phyloP scores from a whole-genome alignment of 2,329 filamentous ascomycete species.

The Parastagonospora avenae region DNA sequence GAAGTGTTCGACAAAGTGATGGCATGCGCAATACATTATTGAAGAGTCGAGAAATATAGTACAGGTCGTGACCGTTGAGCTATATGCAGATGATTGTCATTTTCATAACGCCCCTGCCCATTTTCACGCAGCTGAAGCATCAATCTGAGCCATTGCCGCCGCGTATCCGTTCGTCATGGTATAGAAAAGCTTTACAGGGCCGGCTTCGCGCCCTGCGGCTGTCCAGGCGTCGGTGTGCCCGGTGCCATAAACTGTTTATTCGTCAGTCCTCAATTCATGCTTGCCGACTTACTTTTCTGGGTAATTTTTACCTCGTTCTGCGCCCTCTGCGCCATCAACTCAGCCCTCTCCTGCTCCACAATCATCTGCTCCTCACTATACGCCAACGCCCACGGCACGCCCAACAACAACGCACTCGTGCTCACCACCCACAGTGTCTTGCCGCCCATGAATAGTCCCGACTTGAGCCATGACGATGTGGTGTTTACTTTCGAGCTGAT shows the following conservation, averaged over 20 bases:
- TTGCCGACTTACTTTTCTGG: slow-evolving; percentile 51
- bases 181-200: slow-evolving; percentile 34
- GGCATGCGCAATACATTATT: slow-evolving; percentile 28
- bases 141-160: slow-evolving; percentile 3
- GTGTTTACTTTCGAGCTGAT: slow-evolving; percentile 52
- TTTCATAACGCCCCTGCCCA: slow-evolving; percentile 4
- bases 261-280: slow-evolving; percentile 12
- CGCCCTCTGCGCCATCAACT: slow-evolving; percentile 91
- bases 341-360: slow-evolving; percentile 96
- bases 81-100: slow-evolving; percentile 20
- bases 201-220: slow-evolving; percentile 38
- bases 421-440: slow-evolving; percentile 90
- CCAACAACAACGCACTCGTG: slow-evolving; percentile 85
- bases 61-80: slow-evolving; percentile 24
- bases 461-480: slow-evolving; percentile 63
- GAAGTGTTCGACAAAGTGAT: not conserved
- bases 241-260: slow-evolving; percentile 40
- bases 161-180: slow-evolving; percentile 1
- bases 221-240: slow-evolving; percentile 27
- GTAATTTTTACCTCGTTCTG: slow-evolving; percentile 66
- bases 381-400: slow-evolving; percentile 90
- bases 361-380: slow-evolving; percentile 96
- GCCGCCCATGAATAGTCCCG: slow-evolving; percentile 72
- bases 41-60: slow-evolving; percentile 38
- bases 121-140: not conserved